Base-by-base conservation (phyloP, 177 flowering plant genomes). In the Vitis hybrid region DNA sequence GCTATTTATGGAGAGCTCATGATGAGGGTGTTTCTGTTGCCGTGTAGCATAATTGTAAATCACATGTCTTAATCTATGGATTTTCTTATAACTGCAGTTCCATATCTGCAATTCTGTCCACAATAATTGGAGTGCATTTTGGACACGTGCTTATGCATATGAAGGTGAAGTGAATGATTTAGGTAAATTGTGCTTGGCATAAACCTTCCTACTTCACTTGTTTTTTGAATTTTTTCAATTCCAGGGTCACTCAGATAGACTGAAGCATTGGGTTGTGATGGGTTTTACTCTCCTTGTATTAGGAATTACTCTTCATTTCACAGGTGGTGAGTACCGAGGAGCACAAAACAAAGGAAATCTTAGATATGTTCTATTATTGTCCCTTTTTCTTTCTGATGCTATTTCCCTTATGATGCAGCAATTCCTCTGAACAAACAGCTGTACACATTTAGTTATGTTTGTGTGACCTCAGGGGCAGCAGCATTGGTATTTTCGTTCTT, bases 391-490 rank as follows among this genome's bases (percentile, higher is more conserved):
- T 15, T 11, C 10, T 74, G 49, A 62, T 40, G 12, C 18, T 68
- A 40, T 65, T 66, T 11, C 19, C 72, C 10, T 62, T 71, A 55
- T 5, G n/a, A 60, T 80, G 80, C 96, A 94, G 97, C 85, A 16
- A 87, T 94, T 76, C 97, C 94, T 54, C 75, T 89, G 32, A 94
- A 94, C 73, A 94, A 94, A 72, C 97, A 94, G 77, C 62, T 94
- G 62, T 94, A 92, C 80, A 84, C 87, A 67, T 74, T 91, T 72
- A 94, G 93, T 81, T 94, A 94, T 76, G 91, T 88, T 52, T 94
- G 97, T 71, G 79, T 92, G 19, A 92, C 98, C 21, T 85, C 97
- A 11, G 94, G 97, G 70, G 90, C 93, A 55, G 97, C 98, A 21
- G 88, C 89, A 21, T 70, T 92, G 68, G 87, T 89, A 52, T 91